phyloP scores from a whole-genome alignment of 2,329 filamentous ascomycete genomes.

The Stagonosporopsis tanaceti region DNA sequence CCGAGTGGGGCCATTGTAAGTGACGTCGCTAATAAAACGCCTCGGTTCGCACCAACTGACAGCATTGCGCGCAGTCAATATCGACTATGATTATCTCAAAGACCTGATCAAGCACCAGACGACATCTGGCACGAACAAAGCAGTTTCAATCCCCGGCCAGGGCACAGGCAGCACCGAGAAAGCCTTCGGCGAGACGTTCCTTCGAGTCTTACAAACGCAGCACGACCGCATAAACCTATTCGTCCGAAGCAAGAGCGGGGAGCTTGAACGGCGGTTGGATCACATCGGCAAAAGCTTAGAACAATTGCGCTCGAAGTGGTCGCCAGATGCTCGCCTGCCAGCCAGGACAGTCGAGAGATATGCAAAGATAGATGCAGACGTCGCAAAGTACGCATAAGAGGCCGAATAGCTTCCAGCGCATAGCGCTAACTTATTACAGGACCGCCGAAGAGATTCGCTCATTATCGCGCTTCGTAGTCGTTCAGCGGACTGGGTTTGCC shows the following conservation, averaged over 20 bases:
- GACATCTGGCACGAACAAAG: constrained; percentile 71
- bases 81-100: constrained; percentile 89
- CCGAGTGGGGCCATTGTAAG: constrained; percentile 80
- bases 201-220: constrained; percentile 73
- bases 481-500: constrained; percentile 77
- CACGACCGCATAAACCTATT: constrained; percentile 82
- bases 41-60: constrained; percentile 24
- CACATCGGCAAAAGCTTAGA: constrained; percentile 52
- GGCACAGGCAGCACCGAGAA: constrained; percentile 60
- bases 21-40: constrained; percentile 16
- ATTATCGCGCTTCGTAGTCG: constrained; percentile 74
- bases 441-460: constrained; percentile 76
- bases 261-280: constrained; percentile 72
- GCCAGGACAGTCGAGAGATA: constrained; percentile 59
- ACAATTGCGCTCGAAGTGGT: constrained; percentile 39
- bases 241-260: constrained; percentile 79
- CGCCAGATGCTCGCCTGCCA: constrained; percentile 43
- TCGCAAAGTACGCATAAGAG: constrained; percentile 50
- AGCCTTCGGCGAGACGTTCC: constrained; percentile 76
- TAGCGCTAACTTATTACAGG: constrained; percentile 41
- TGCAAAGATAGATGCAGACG: constrained; percentile 59
- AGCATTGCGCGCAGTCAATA: constrained; percentile 68
- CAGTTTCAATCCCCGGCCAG: constrained; percentile 78
- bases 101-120: constrained; percentile 84
- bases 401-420: no score